Conservation (phyloP, 176 grass and related monocot species). For the Hordeum marinum region DNA sequence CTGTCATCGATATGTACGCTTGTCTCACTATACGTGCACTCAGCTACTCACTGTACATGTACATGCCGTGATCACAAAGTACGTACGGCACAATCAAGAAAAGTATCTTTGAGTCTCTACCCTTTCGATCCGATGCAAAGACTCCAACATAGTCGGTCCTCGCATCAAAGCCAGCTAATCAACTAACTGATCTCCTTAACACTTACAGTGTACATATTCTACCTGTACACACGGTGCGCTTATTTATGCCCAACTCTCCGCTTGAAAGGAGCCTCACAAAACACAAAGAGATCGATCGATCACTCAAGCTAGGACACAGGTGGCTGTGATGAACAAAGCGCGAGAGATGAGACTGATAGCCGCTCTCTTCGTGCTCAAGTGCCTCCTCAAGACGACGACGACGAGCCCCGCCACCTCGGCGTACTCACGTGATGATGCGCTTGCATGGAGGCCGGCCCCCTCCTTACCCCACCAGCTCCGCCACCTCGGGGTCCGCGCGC, state of each 20-base stretch:
- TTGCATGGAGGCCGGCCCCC: not conserved
- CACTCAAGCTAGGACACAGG: not conserved
- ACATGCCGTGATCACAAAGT: not conserved
- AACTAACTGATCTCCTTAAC: not conserved
- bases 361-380: not conserved
- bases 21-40: not conserved
- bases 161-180: not conserved
- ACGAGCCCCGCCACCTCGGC: not conserved
- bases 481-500: not conserved
- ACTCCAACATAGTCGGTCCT: not conserved
- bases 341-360: not conserved
- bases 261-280: not conserved
- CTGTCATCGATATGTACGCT: not conserved
- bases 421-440: not conserved
- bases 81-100: not conserved
- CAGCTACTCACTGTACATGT: not conserved
- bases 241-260: not conserved
- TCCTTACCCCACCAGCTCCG: constrained; percentile 6
- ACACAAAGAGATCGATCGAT: not conserved
- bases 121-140: not conserved
- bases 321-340: not conserved
- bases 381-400: not conserved
- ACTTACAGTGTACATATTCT: too few relatives aligned
- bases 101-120: not conserved
- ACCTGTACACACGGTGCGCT: too few relatives aligned